These are phyloP conservation scores for Diaporthe ilicicola DNA, from an alignment of 2,329 filamentous ascomycete species.

Conservation along the genomic window DNA sequence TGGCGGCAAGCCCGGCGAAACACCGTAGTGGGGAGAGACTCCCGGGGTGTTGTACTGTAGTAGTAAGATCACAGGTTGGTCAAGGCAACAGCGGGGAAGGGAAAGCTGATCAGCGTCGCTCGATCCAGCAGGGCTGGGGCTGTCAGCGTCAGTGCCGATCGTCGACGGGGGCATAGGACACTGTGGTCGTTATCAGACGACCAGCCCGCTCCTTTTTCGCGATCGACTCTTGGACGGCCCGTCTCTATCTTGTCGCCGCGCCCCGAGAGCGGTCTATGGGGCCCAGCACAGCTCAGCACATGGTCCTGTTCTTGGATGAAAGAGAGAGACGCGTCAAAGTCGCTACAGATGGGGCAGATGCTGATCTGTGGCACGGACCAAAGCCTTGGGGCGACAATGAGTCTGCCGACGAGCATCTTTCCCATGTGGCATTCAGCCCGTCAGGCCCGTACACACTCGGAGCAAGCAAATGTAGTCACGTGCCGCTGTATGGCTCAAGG, in stretches of 20 bases:
- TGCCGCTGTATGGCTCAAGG: not conserved
- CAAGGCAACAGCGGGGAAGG: conserved; percentile 4
- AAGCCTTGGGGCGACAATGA: not conserved
- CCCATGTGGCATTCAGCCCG: not conserved
- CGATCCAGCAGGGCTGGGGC: conserved; percentile 1
- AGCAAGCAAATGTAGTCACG: not conserved
- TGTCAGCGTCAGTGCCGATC: conserved; percentile 4
- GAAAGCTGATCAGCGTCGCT: not conserved
- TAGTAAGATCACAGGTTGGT: conserved; percentile 14
- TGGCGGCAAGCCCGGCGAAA: conserved; percentile 9
- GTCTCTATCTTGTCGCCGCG: not conserved
- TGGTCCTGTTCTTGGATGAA: not conserved
- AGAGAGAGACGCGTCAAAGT: rapidly evolving
- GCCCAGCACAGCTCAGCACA: too few species aligned
- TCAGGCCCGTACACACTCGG: too few species aligned
- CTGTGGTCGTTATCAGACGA: not conserved
- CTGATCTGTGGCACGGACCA: not conserved
- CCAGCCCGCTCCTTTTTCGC: not conserved
- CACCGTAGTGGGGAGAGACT: too few species aligned
- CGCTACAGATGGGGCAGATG: too few species aligned
- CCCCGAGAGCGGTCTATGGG: not conserved
- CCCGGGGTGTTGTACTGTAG: too few species aligned
- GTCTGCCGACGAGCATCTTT: not conserved
- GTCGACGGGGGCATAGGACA: not conserved
- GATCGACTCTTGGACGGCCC: not conserved